Evolutionary conservation across 2,329 filamentous ascomycete species (phyloP).

Genomic region (Penicillium frequentans): DNA sequence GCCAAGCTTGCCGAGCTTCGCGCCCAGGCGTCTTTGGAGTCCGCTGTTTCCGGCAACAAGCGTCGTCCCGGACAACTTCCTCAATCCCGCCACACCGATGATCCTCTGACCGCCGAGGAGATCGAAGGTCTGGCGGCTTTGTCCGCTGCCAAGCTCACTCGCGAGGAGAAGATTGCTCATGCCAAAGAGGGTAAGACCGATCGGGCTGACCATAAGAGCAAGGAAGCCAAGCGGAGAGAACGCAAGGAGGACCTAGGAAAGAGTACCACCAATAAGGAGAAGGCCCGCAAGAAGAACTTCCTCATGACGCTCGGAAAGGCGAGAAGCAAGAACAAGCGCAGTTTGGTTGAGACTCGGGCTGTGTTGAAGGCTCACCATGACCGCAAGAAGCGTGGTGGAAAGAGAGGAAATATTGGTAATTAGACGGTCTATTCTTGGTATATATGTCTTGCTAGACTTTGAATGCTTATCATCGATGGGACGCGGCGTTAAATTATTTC

Average conservation of each 20-base stretch:
- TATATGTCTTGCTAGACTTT: not conserved
- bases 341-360: constrained; percentile 80
- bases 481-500: not conserved
- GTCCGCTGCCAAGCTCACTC: constrained; percentile 72
- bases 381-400: constrained; percentile 79
- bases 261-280: constrained; percentile 96
- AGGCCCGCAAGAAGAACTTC: constrained; percentile 96
- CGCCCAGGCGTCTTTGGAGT: constrained; percentile 68
- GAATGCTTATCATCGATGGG: not conserved
- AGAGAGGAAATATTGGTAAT: constrained; percentile 65
- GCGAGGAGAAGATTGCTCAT: constrained; percentile 82
- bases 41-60: constrained; percentile 51
- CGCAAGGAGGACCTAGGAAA: constrained; percentile 89
- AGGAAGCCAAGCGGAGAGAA: constrained; percentile 77
- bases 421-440: not conserved
- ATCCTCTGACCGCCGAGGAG: constrained; percentile 83
- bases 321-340: constrained; percentile 91
- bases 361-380: constrained; percentile 79
- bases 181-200: constrained; percentile 80
- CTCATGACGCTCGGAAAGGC: constrained; percentile 97
- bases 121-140: constrained; percentile 84
- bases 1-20: constrained; percentile 89
- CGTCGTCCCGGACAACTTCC: constrained; percentile 47
- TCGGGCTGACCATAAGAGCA: constrained; percentile 78
- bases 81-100: constrained; percentile 71